Conservation (phyloP, 345 rosid genomes). For the Brassica nigra region DNA sequence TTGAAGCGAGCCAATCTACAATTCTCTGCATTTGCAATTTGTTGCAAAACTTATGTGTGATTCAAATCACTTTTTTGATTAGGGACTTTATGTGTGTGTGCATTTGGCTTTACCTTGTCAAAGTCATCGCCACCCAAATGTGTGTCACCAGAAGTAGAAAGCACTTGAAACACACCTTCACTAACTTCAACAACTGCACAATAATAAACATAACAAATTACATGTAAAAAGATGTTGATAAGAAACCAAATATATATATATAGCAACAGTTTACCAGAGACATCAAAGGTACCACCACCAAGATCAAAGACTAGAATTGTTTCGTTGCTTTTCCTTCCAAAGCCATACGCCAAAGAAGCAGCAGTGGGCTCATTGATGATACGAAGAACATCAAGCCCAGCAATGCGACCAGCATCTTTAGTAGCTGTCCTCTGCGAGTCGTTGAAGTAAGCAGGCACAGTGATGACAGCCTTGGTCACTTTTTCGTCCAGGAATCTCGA, state of each 20-base stretch:
- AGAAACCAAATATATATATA: not conserved
- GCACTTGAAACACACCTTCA: constrained; percentile 97
- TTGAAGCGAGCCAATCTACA: constrained; percentile 89
- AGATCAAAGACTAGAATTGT: constrained; percentile 98
- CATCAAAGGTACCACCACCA: constrained; percentile 99
- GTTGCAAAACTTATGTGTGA: not conserved
- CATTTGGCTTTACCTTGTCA: constrained; percentile 56
- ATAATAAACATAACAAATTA: not conserved
- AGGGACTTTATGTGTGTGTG: not conserved
- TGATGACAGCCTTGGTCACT: constrained; percentile 67
- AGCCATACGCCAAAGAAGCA: constrained; percentile 93
- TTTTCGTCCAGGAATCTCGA: constrained; percentile 67
- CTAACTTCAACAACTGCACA: constrained; percentile 91
- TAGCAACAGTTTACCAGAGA: constrained; percentile 58
- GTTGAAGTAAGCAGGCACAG: constrained; percentile 83
- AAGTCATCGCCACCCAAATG: constrained; percentile 99
- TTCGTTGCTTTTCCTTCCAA: constrained; percentile 91
- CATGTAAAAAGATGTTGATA: not conserved
- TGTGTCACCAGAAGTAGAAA: constrained; percentile 95
- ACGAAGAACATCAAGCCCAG: constrained; percentile 82
- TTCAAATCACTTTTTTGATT: not conserved
- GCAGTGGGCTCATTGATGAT: constrained; percentile 98
- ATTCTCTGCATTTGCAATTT: constrained; percentile 61
- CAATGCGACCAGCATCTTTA: constrained; percentile 93
- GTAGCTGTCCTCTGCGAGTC: constrained; percentile 93